phyloP scores from a whole-genome alignment of 495 filamentous ascomycete genomes.

The Tuber indicum region DNA sequence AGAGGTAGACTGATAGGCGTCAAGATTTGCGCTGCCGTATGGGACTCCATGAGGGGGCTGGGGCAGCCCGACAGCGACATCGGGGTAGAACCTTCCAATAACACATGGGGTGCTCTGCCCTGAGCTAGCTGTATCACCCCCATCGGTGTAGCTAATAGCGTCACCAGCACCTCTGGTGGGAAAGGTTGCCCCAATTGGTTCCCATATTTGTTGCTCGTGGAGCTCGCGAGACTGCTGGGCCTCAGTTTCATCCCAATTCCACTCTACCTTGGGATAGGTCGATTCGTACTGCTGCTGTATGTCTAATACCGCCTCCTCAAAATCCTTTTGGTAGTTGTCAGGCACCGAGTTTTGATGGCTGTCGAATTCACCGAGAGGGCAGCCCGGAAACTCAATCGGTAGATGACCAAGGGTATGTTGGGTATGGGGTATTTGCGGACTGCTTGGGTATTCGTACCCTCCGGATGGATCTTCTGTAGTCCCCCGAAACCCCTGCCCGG shows the following conservation, averaged over 20 bases:
- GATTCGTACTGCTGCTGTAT: background rate
- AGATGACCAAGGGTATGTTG: background rate
- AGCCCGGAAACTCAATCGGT: background rate
- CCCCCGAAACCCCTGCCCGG: background rate
- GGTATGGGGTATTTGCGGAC: background rate
- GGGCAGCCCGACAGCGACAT: background rate
- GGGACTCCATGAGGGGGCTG: background rate
- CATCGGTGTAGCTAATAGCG: background rate
- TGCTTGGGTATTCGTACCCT: background rate
- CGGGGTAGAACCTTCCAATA: background rate
- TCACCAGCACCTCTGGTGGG: background rate
- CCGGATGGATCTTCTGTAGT: background rate
- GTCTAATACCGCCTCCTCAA: background rate
- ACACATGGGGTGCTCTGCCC: background rate
- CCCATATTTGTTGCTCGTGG: background rate
- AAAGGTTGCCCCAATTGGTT: background rate
- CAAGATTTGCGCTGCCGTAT: background rate
- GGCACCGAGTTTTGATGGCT: background rate
- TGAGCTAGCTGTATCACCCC: background rate
- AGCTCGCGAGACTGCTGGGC: background rate
- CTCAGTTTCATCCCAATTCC: background rate
- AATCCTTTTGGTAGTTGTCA: background rate
- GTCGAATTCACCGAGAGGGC: too few species aligned
- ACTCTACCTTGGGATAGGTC: background rate
- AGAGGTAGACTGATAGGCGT: background rate